These are phyloP conservation scores for Starmera stellimalicola DNA, from an alignment of 1,139 yeast genomes.

Conservation along the genomic window DNA sequence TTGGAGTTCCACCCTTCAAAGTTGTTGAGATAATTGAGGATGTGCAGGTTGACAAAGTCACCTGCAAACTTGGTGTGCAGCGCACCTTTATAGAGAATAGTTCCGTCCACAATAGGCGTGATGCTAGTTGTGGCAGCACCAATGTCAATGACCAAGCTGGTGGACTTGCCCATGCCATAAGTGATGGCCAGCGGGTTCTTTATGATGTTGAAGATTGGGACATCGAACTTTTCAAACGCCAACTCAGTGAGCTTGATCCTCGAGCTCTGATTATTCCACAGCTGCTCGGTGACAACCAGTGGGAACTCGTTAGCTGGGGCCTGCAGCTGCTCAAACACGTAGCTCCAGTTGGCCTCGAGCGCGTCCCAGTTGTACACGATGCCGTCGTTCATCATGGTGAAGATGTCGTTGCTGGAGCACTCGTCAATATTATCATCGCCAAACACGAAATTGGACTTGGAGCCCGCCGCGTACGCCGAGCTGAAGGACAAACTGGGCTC, in stretches of 20 bases:
- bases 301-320: conserved; percentile 48
- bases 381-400: conserved; percentile 58
- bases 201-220: conserved; percentile 60
- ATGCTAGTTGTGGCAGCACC: conserved; percentile 55
- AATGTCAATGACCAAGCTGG: conserved; percentile 60
- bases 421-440: conserved; percentile 38
- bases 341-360: conserved; percentile 48
- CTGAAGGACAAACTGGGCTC: conserved; percentile 52
- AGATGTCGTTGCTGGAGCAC: conserved; percentile 34
- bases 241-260: conserved; percentile 44
- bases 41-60: conserved; percentile 54
- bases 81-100: conserved; percentile 50
- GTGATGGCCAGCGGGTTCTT: conserved; percentile 64
- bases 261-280: conserved; percentile 50
- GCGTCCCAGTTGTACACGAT: conserved; percentile 58
- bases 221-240: conserved; percentile 55
- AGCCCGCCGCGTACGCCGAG: conserved; percentile 37
- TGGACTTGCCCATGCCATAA: conserved; percentile 57
- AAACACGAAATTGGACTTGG: conserved; percentile 33
- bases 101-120: conserved; percentile 67
- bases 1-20: conserved; percentile 6
- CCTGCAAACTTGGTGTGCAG: conserved; percentile 60
- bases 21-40: conserved; percentile 13
- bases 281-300: conserved; percentile 54
- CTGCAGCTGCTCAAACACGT: conserved; percentile 39